Evolutionary conservation across 2,329 filamentous ascomycete species (phyloP).

Genomic region (Zalaria sp.): DNA sequence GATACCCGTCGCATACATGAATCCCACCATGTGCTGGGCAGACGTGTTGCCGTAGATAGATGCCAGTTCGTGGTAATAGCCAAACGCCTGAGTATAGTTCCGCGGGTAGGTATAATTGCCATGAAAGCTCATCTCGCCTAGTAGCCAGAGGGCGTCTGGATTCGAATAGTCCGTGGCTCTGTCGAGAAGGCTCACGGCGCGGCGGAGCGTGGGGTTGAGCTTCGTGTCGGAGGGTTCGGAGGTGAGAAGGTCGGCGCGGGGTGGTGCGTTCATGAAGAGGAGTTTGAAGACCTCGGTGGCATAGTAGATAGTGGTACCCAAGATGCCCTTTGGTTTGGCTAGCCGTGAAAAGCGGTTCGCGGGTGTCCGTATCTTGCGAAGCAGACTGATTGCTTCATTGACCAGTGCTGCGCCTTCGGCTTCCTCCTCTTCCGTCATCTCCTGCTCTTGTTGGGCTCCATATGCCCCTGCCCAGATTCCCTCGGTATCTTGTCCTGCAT

Average conservation of each 20-base stretch:
- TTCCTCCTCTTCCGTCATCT: background rate
- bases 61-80: slow-evolving; percentile 67
- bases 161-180: slow-evolving; percentile 43
- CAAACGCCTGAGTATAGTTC: slow-evolving; percentile 66
- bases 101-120: slow-evolving; percentile 83
- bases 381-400: slow-evolving; percentile 24
- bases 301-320: slow-evolving; percentile 46
- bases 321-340: slow-evolving; percentile 41
- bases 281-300: slow-evolving; percentile 47
- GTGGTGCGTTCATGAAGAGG: slow-evolving; percentile 50
- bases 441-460: background rate
- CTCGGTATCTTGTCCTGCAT: background rate
- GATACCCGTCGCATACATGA: slow-evolving; percentile 91
- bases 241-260: slow-evolving; percentile 28
- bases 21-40: slow-evolving; percentile 86
- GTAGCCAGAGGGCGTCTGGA: slow-evolving; percentile 73
- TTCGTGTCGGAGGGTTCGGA: slow-evolving; percentile 24
- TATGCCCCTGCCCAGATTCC: background rate
- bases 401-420: slow-evolving; percentile 17
- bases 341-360: slow-evolving; percentile 21
- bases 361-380: slow-evolving; percentile 27
- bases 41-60: slow-evolving; percentile 70
- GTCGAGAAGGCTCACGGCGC: slow-evolving; percentile 45
- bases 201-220: slow-evolving; percentile 36
- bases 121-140: slow-evolving; percentile 93